Base-by-base conservation (phyloP, 208 protist species). In the Wallacemonas sp. region DNA sequence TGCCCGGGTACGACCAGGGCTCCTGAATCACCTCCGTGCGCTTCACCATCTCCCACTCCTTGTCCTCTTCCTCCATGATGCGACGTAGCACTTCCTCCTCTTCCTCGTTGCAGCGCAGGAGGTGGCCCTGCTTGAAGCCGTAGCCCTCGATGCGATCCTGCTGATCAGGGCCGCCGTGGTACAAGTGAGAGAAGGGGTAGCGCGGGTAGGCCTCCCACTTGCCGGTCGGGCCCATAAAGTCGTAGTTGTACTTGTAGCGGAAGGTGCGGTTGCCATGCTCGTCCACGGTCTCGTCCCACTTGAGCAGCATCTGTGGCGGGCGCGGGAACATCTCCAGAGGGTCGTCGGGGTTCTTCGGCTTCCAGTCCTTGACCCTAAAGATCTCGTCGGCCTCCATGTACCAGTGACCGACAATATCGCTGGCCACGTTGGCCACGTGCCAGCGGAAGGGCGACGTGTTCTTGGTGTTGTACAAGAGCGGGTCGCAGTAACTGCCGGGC, bases 21-120 rank as follows among this genome's bases (percentile, higher is more conserved):
- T 96, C 87, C 79, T 96, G 90, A 41, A 96, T 79, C 63, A 93
- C 76, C 84, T 96, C 87, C 31, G 90, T 96, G 20, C 86, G 85
- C 79, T 96, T 93, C 74, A 96, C 87, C 87, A 93, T 92, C 72
- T 92, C 90, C 90, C 90, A 96, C 79, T 96, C 85, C 76, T 86
- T 87, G 65, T 96, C 90, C 76, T 96, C 87, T 77, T 93, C 87
- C 74, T 93, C 87, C 86, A 96, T 93, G 63, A 96, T 92, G 61
- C 90, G 90, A 12, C 90, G 90, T 18, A 96, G 80, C 38, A 96
- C 86, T 74, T 92, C 85, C 68, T 96, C 87, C 76, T 96, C 87
- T 74, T 93, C 87, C 22, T 84, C 87, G 48, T 79, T 78, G 74
- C 90, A 96, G 46, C 90, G 84, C 46, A 96, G 77, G 16, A 96